Base-by-base conservation (phyloP, 352 stramenopile species). In the Pythium chondricola region DNA sequence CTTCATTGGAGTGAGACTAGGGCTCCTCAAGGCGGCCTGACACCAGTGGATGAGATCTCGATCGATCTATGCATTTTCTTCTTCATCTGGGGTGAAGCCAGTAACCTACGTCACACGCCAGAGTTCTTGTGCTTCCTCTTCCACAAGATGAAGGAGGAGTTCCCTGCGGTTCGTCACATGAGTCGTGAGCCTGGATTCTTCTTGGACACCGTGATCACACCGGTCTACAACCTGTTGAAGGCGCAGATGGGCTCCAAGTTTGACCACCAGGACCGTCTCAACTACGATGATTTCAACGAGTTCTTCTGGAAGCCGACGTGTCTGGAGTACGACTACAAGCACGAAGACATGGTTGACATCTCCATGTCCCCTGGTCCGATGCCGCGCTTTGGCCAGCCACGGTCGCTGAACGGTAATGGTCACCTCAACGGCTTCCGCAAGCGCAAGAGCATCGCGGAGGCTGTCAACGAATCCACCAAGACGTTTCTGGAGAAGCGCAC, bases 251-350 rank as follows among this genome's bases (percentile, higher is more conserved):
- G 93, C 29, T 85, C 69, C 5, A 86, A 76, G 45, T 74, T 69
- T 18, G 96, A 99, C 56, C 96, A 99, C 63, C 59, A 92, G 32
- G 83, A 98, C 42, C 95, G 92, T 22, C 80, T 95, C 58, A 99
- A 98, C 67, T 99, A 99, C 61, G 97, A 99, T 38, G 97, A 99
- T 60, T 98, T 98, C 57, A 99, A 99, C 70, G 97, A 99, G 75
- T 99, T 99, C 60, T 99, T 99, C 62, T 99, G 97, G 97, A 96
- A 83, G 17, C 76, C 84, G n/a, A 68, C 84, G 2, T 99, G 97
- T 56, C 76, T 99, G 21, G 79, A 88, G 31, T 98, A 86, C 54
- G 85, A 95, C 52, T 97, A 98, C 74, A 96, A 95, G 50, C 72
- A 88, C 48, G 81, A 88, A 49, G 81, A 91, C 21, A 67, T 87